Conservation (phyloP, 2,329 filamentous ascomycete species). For the Corynespora cassiicola region DNA sequence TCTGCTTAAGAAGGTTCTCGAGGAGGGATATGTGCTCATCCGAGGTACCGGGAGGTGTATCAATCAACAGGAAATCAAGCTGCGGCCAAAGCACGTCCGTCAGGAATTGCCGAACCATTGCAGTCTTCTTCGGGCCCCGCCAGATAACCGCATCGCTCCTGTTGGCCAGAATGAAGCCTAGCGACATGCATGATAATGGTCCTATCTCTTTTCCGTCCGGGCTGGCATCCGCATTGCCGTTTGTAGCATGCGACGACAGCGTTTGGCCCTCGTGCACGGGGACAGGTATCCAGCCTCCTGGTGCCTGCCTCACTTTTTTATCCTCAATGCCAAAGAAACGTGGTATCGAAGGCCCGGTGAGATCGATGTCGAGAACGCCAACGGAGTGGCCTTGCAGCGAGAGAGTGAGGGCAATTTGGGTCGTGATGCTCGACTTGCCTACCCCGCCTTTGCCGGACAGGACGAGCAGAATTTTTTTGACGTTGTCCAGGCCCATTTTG, state of each 20-base stretch:
- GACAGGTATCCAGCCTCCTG: slow-evolving; percentile 91
- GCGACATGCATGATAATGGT: slow-evolving; percentile 82
- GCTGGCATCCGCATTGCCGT: slow-evolving; percentile 5
- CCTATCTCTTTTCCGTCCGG: slow-evolving; percentile 55
- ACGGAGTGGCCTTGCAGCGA: slow-evolving; percentile 86
- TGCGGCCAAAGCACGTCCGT: slow-evolving; percentile 86
- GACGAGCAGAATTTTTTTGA: slow-evolving; percentile 81
- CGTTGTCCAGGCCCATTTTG: slow-evolving; percentile 70
- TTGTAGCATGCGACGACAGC: slow-evolving; percentile 15
- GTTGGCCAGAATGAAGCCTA: slow-evolving; percentile 85
- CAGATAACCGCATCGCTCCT: slow-evolving; percentile 94
- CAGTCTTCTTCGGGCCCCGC: slow-evolving; percentile 98
- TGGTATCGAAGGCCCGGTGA: slow-evolving; percentile 95
- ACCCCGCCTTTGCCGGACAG: slow-evolving; percentile 98
- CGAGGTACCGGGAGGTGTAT: slow-evolving; percentile 94
- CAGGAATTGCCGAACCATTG: slow-evolving; percentile 97
- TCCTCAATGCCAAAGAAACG: slow-evolving; percentile 90
- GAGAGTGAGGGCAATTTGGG: slow-evolving; percentile 90
- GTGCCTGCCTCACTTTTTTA: slow-evolving; percentile 88
- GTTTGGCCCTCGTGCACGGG: slow-evolving; percentile 71
- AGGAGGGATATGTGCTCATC: slow-evolving; percentile 97
- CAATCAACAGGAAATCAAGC: slow-evolving; percentile 91
- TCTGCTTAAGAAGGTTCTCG: slow-evolving; percentile 70
- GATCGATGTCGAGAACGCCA: slow-evolving; percentile 93
- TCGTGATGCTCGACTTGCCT: slow-evolving; percentile 97